Evolutionary conservation across 2,329 filamentous ascomycete species (phyloP), one percentile per base, ranked within the genome.

Genomic region (Scleromitrula shiraiana): DNA sequence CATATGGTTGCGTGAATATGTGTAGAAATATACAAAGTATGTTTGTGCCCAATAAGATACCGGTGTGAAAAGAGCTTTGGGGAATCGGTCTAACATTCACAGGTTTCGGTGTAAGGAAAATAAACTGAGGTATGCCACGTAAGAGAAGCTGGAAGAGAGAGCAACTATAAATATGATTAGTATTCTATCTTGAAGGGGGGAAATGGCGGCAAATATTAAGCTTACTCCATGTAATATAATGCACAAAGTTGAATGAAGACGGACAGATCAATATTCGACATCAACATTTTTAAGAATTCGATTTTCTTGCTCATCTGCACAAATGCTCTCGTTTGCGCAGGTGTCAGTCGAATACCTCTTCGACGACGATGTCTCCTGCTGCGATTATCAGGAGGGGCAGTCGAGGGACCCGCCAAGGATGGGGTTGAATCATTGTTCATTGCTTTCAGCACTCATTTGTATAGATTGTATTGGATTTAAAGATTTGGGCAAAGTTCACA

Each of bases 171-270:
- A 19, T 32, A 32, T 4, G 24, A 24, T 57, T 52, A 55, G 51
- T 8, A 45, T 27, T 30, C 12, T 26, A 32, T 32, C 19, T 22
- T 20, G 14, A 6, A 15, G 8, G 12, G 8, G 8, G 20, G 17
- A 12, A 2, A n/a, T 9, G 10, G 26, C n/a, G 9, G 22, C 14
- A 8, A 27, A 35, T 35, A n/a, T 62, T 22, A 20, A 12, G 17
- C 75, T 48, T 70, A 85, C 81, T 85, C 82, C 75, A 85, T 79
- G 63, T 84, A 85, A 62, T 85, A 85, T 56, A 85, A 58, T 36
- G 75, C 72, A 59, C 77, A 81, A 49, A 85, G 68, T 67, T 85
- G 79, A 33, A 75, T 76, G 62, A 80, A 82, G 41, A 83, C 74
- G 38, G 83, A 60, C 58, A 76, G 73, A 66, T 85, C 81, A 50